Percentiles rank a stretch among this genome's conserved stretches.
Conservation (phyloP, 306 rosid genomes). For the Carpinus viminea region DNA sequence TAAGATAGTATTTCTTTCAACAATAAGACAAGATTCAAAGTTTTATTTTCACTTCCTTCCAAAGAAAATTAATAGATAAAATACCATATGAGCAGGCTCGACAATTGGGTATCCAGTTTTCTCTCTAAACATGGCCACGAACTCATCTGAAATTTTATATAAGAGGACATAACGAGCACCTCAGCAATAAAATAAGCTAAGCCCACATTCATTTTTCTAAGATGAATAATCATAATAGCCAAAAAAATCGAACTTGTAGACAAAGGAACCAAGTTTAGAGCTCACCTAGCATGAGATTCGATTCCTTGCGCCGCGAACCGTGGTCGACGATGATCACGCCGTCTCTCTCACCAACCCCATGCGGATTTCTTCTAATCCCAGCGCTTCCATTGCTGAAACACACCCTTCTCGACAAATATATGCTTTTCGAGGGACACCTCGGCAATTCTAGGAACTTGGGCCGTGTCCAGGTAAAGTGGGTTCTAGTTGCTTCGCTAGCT, state of each 20-base stretch:
- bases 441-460: conserved; percentile 37
- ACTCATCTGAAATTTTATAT: conserved; percentile 62
- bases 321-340: conserved; percentile 88
- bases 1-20: neutral
- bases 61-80: neutral
- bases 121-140: conserved; percentile 74
- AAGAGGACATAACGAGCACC: conserved; percentile 9
- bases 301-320: conserved; percentile 88
- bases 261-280: conserved; percentile 1
- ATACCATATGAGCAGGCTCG: conserved; percentile 97
- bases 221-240: neutral
- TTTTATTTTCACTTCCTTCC: neutral
- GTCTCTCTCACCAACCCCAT: conserved; percentile 51
- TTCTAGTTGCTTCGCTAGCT: conserved; percentile 30
- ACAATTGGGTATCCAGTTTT: conserved; percentile 79
- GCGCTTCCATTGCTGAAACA: conserved; percentile 41
- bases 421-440: conserved; percentile 19
- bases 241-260: neutral
- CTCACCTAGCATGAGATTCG: conserved; percentile 89
- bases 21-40: neutral
- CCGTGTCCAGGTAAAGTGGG: conserved; percentile 30
- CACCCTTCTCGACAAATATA: conserved; percentile 29
- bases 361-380: conserved; percentile 28
- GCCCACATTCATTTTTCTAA: neutral
- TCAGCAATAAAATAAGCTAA: conserved; percentile 9